phyloP scores from a whole-genome alignment of 2,329 filamentous ascomycete species.

The Fusarium sp. region DNA sequence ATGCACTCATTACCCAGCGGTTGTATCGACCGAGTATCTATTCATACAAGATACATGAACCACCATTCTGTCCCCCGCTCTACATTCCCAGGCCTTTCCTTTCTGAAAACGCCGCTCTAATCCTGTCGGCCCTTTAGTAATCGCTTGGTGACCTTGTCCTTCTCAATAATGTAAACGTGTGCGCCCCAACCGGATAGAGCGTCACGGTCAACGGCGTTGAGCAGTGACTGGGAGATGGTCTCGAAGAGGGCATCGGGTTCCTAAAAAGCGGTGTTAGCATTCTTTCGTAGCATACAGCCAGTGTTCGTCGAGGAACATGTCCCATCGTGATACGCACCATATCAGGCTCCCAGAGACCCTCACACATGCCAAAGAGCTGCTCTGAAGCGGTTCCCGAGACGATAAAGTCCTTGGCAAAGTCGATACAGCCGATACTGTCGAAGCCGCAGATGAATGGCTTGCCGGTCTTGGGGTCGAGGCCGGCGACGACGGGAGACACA shows the following conservation, averaged over 20 bases:
- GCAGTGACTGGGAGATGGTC: constrained; percentile 94
- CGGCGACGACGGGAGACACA: constrained; percentile 92
- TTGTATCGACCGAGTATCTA: constrained; percentile 47
- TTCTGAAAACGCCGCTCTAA: constrained; percentile 57
- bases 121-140: constrained; percentile 98
- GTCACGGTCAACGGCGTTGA: constrained; percentile 97
- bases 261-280: constrained; percentile 49
- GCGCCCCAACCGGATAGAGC: constrained; percentile 98
- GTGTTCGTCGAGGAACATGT: not conserved
- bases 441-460: constrained; percentile 99
- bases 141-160: constrained; percentile 99
- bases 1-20: constrained; percentile 45
- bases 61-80: constrained; percentile 24
- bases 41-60: constrained; percentile 50
- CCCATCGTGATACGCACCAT: constrained; percentile 71
- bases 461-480: constrained; percentile 92
- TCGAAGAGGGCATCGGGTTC: constrained; percentile 96
- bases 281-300: not conserved
- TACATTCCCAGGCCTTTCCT: constrained; percentile 31
- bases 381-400: constrained; percentile 96
- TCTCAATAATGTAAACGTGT: constrained; percentile 99
- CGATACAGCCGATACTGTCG: constrained; percentile 98
- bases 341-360: constrained; percentile 97
- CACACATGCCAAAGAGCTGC: constrained; percentile 98
- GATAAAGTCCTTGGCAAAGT: constrained; percentile 99